Evolutionary conservation across 164 flowering plant genomes (phyloP), one percentile per base, ranked within the genome.

Genomic region (Litsea cubeba): DNA sequence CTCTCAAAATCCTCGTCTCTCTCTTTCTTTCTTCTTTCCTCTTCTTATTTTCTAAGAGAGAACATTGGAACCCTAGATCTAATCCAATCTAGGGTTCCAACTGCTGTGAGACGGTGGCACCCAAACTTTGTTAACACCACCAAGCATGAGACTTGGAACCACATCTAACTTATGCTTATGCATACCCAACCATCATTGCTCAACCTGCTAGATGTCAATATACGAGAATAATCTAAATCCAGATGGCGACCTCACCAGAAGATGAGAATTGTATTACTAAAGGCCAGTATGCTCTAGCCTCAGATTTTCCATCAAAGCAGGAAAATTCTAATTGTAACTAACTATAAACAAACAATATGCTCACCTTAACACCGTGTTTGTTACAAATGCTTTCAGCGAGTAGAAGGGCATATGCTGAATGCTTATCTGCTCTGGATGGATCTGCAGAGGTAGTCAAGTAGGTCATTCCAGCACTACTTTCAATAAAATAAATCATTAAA

Each of bases 381-480:
- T 79, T 81, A 79, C 98, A 93, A 70, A 93, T 88, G 75, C 69
- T 89, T 83, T 95, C 99, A 76, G 99, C 95, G 74, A 95, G 92
- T 54, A 92, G 89, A 77, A 95, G 96, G 81, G 96, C 81, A 75
- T 90, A 95, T 50, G 89, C 95, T 23, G 96, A 84, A 69, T 91
- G 94, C 77, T 92, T 95, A 87, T 95, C 99, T 35, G 90, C 96
- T 84, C 84, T 89, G 63, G 94, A 80, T 46, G 96, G 85, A 87
- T 95, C 99, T 95, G 89, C 80, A 82, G 60, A 72, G 18, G 50
- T 6, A 26, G 46, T 40, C 10, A 8, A 7, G 46, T 40, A 7
- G 46, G 46, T 40, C 46, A 40, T 40, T 40, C 10, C 46, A 35
- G 17, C 70, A 17, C 60, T 54, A 54, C 17, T 54, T 54, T 20